Evolutionary conservation across 1,139 yeast genomes (phyloP).

Genomic region (Saccharomyces pastorianus): DNA sequence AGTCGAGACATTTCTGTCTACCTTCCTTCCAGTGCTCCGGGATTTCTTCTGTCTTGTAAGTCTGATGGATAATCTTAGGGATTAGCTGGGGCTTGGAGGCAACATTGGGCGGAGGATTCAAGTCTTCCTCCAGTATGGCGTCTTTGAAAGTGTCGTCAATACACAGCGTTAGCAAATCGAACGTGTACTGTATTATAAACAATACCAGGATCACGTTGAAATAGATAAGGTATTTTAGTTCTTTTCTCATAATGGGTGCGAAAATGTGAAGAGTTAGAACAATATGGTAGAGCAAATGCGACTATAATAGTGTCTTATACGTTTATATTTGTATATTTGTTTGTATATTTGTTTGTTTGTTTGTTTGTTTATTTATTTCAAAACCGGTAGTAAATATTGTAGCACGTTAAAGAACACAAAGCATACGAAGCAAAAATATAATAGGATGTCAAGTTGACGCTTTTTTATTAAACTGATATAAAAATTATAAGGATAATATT

Average conservation of each 20-base stretch:
- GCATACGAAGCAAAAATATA: not conserved
- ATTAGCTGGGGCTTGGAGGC: constrained; percentile 36
- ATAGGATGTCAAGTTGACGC: not conserved
- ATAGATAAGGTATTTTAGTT: constrained; percentile 50
- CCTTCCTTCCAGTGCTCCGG: constrained; percentile 79
- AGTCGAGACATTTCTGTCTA: constrained; percentile 63
- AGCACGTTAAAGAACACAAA: not conserved
- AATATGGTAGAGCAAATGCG: not conserved
- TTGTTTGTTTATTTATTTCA: not conserved
- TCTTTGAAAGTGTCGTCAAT: constrained; percentile 64
- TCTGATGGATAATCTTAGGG: constrained; percentile 89
- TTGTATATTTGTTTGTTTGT: not conserved
- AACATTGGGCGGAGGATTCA: constrained; percentile 34
- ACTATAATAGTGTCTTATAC: not conserved
- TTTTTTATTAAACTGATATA: not conserved
- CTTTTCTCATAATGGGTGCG: constrained; percentile 37
- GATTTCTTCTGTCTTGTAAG: constrained; percentile 68
- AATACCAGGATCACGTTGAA: constrained; percentile 49
- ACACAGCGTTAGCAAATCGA: constrained; percentile 67
- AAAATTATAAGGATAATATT: not conserved
- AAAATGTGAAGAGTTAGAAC: not conserved
- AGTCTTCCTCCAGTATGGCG: constrained; percentile 52
- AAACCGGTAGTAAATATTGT: not conserved
- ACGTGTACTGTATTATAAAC: constrained; percentile 53
- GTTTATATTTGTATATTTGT: not conserved